Evolutionary conservation across 345 rosid species (phyloP), one percentile per base, ranked within the genome.

Genomic region (Moricandia moricandioides): DNA sequence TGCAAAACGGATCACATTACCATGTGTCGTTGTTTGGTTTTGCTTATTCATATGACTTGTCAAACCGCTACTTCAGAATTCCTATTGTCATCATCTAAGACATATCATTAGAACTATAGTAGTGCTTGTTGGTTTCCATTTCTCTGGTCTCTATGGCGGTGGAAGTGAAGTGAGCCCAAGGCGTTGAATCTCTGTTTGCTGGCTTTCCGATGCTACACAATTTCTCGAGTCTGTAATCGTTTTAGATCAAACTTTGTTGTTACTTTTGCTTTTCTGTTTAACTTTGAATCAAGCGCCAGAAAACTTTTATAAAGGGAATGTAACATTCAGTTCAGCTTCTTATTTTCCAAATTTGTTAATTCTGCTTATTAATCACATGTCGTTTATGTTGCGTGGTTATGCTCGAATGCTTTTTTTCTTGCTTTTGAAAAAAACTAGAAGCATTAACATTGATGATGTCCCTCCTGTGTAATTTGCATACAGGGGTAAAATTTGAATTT

Each of bases 121-220:
- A 82, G 83, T 84, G 79, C 63, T 79, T 74, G 84, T 79, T 85
- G 83, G 83, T 83, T 80, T 75, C 84, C 68, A 18, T 43, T 30
- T 83, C 83, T 79, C 85, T 83, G 85, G 70, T 75, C 71, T 21
- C 33, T 75, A 69, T 73, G 80, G 79, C 86, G 78, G 77, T 40
- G 17, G 56, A 49, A 79, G 82, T 54, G 67, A 60, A 69, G 75
- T 69, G 69, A 59, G 67, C 57, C 71, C 11, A 72, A 58, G 70
- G n/a, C 63, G 55, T 52, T 5, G 33, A 31, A 65, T 34, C 75
- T 67, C 58, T 40, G 47, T 62, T 62, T 58, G 2, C 68, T 65
- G 16, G 18, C 68, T 72, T 65, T 65, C 57, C 35, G 69, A 66
- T 65, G 63, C 77, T 78, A 47, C 45, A 33, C 71, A 4, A 7